Evolutionary conservation across 2,329 filamentous ascomycete species (phyloP), one percentile per base, ranked within the genome.

Genomic region (Trichoderma sp.): DNA sequence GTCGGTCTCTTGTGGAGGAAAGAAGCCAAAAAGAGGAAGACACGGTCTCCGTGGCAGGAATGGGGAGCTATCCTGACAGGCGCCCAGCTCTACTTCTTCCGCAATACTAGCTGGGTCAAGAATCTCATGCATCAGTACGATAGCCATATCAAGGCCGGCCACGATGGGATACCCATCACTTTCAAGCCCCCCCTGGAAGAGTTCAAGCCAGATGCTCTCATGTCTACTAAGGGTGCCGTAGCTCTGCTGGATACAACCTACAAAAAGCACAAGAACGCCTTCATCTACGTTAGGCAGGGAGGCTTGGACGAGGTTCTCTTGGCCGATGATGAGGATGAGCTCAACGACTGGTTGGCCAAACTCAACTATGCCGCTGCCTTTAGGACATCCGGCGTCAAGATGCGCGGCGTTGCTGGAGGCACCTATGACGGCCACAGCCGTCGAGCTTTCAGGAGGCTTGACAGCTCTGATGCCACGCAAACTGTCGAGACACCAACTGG

Each of bases 341-440:
- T 97, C 87, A 97, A 98, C 77, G 96, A 99, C 79, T 99, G 96
- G 96, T 85, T 99, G 32, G 93, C 93, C 8, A 96, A 97, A 78
- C 88, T 99, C 73, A 99, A 99, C 80, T 98, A 98, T 79, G 95
- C 95, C 39, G 95, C 96, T 9, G 93, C 96, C 1, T 98, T 98
- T 80, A 89, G 94, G 75, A 97, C 94, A 0, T 93, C 95, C 6
- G 95, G 95, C 13, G 94, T 98, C 6, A 89, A 94, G 57, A 97
- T 97, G 86, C 89, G 95, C 76, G 95, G 94, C 26, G 91, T 97
- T 71, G 88, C 96, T 67, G 94, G 93, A 13, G 92, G 92, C 6
- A 91, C 92, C 75, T 96, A 97, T 76, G 94, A 97, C 77, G 93
- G 93, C 3, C 94, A 97, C 78, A 88, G 88, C 70, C 88, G 89